These are phyloP conservation scores for Austroboletus olivaceoglutinosus DNA, from an alignment of 1,284 basidiomycete genomes.

Conservation along the genomic window DNA sequence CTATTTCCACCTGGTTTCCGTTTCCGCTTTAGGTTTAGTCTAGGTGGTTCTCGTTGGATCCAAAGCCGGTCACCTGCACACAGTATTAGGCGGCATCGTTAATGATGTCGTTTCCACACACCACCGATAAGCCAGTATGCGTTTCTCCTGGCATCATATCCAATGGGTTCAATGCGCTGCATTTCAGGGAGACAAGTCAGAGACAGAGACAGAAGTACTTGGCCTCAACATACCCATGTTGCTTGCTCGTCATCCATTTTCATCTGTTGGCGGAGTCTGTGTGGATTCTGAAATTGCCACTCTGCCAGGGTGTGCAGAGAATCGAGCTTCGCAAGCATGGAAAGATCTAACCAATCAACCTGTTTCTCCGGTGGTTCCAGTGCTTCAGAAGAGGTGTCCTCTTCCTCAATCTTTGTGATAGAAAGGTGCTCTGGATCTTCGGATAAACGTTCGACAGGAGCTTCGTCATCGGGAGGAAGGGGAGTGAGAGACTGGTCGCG, in stretches of 20 bases:
- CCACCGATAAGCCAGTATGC: conserved; percentile 88
- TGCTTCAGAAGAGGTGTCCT: conserved; percentile 17
- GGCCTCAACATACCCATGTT: conserved; percentile 57
- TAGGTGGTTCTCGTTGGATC: conserved; percentile 74
- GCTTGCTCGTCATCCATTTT: conserved; percentile 73
- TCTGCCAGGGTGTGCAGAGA: conserved; percentile 69
- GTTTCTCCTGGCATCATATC: conserved; percentile 78
- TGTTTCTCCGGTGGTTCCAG: conserved; percentile 24
- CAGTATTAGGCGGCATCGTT: conserved; percentile 4
- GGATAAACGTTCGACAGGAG: background rate
- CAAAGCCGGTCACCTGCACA: conserved; percentile 73
- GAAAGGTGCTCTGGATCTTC: conserved; percentile 5
- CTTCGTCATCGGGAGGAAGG: conserved; percentile 3
- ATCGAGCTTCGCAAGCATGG: conserved; percentile 74
- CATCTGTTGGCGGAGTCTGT: conserved; percentile 66
- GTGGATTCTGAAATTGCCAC: conserved; percentile 79
- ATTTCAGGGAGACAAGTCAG: conserved; percentile 9
- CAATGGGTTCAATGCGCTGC: conserved; percentile 84
- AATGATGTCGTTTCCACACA: conserved; percentile 33
- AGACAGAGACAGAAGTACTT: background rate
- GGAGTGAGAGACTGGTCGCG: background rate
- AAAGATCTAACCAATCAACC: conserved; percentile 63
- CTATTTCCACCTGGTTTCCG: conserved; percentile 31
- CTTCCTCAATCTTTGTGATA: conserved; percentile 23
- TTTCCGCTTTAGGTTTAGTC: conserved; percentile 60